A percentile compares a stretch with the other conserved stretches of the same genome.
Conservation (phyloP, 2,329 filamentous ascomycete genomes). For the Fusarium fracticaudum region DNA sequence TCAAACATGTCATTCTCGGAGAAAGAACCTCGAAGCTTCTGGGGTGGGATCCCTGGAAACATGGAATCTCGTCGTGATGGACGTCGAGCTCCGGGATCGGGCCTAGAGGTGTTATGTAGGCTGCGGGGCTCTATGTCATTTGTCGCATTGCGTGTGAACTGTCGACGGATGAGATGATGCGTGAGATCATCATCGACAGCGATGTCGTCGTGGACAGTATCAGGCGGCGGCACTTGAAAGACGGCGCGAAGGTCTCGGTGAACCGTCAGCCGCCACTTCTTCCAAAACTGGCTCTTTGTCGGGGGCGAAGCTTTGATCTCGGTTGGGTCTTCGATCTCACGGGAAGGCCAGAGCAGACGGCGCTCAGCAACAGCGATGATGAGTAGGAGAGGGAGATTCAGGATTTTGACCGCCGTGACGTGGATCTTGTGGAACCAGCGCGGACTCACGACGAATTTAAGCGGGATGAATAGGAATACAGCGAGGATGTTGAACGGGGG, state of each 20-base stretch:
- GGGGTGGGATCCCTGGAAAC: slow-evolving; percentile 58
- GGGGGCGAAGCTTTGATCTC: slow-evolving; percentile 36
- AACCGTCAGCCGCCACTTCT: slow-evolving; percentile 73
- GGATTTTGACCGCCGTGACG: slow-evolving; percentile 75
- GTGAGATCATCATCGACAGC: slow-evolving; percentile 68
- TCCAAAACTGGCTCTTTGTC: slow-evolving; percentile 66
- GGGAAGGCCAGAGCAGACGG: slow-evolving; percentile 68
- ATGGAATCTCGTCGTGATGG: slow-evolving; percentile 65
- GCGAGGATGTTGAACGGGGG: slow-evolving; percentile 87
- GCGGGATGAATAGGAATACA: slow-evolving; percentile 75
- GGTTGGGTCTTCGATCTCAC: slow-evolving; percentile 17
- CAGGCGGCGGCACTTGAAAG: slow-evolving; percentile 76
- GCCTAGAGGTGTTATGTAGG: slow-evolving; percentile 31
- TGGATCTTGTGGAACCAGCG: slow-evolving; percentile 94
- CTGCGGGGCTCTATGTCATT: slow-evolving; percentile 37
- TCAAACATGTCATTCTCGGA: slow-evolving; percentile 57
- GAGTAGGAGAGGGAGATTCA: slow-evolving; percentile 80
- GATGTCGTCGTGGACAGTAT: slow-evolving; percentile 66
- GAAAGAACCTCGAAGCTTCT: slow-evolving; percentile 60
- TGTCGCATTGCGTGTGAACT: slow-evolving; percentile 60
- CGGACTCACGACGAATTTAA: slow-evolving; percentile 80
- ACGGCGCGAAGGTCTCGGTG: slow-evolving; percentile 78
- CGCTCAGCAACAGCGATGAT: slow-evolving; percentile 77
- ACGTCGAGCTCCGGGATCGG: slow-evolving; percentile 45
- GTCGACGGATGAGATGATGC: slow-evolving; percentile 65